Evolutionary conservation across 805 yeast species (phyloP), one percentile per base, ranked within the genome.

Genomic region (Wickerhamiella sergipiensis): DNA sequence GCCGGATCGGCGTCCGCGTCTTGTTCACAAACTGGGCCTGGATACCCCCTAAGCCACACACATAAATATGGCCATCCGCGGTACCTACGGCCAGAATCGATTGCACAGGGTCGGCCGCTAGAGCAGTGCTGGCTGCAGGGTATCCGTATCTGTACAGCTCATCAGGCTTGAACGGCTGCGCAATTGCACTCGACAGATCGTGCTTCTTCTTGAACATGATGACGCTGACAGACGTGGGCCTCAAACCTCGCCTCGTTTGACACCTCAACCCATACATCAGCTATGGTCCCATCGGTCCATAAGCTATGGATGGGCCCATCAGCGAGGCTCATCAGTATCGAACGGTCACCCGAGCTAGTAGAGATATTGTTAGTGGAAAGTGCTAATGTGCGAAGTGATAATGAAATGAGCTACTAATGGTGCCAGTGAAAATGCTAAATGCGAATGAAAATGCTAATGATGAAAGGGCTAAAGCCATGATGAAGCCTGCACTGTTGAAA

Each of bases 71-170:
- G 42, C 88, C 85, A 7, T 68, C 62, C 38, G 74, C 79, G 0
- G 95, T 87, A 2, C 88, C 82, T 0, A 87, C 69, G 0, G 96
- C 97, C 59, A 88, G 66, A 24, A 92, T 71, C 50, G 92, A 79
- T 65, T 92, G 98, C 1, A 85, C 80, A 2, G 95, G 95, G 63
- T 92, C 97, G 66, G 74, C 85, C 0, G 92, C 94, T 40, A 80
- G 62, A 0, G 85, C 79, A 36, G 78, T 68, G 8, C 85, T 76
- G 13, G 75, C 74, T 12, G 94, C 90, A 17, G 74, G 70, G 33
- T 83, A 61, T 1, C 92, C 92, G 59, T 77, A 80, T 6, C 66
- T 57, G 9, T 67, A 67, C 43, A 69, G 57, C 42, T 56, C 50
- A 33, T 61, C 63, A 2, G 63, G 63, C 18, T 52, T 53, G 50